Evolutionary conservation across 1,284 basidiomycete genomes (phyloP), one percentile per base, ranked within the genome.

Genomic region (Kwoniella shivajii): DNA sequence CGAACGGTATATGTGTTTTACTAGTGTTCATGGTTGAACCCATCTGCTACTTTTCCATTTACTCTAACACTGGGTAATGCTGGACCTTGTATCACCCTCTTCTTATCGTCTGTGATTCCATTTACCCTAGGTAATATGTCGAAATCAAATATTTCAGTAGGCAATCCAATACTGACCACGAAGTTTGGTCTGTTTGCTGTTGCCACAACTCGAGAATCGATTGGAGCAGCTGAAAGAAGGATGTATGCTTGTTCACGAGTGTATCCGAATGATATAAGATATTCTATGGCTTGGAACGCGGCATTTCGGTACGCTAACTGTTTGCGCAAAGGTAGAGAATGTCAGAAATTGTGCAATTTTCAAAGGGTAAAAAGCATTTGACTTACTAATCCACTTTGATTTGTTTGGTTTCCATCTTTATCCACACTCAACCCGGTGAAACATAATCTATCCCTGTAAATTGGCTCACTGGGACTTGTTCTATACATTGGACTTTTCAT

Each of bases 241-340:
- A 90, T 81, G 66, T 90, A 86, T 82, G 66, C 86, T 81, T 90
- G 89, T 80, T 85, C 77, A n/a, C 71, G 60, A 1, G 72, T 73
- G 65, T 76, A 79, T 6, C 78, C 78, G 37, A 76, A 63, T 50
- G 71, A 68, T 43, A 58, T 80, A 38, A 90, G 78, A 72, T 90
- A 90, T 2, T 83, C 82, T 60, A 91, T 90, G 6, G 86, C 83
- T 62, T 88, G 88, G 50, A 88, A 76, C 0, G 88, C 86, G 6
- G 89, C 89, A 69, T 88, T 87, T 70, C 89, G 88, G 73, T 88
- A 89, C 31, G 60, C 51, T 13, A 57, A 5, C 56, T 57, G 41
- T 22, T 6, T 6, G 18, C 10, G 34, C 10, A 36, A n/a, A 22
- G 6, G 39, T 1, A 10, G 7, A 18, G n/a, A 13, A 42, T 6